These are phyloP conservation scores for Candida quercuum DNA, from an alignment of 805 yeast species.

Conservation along the genomic window DNA sequence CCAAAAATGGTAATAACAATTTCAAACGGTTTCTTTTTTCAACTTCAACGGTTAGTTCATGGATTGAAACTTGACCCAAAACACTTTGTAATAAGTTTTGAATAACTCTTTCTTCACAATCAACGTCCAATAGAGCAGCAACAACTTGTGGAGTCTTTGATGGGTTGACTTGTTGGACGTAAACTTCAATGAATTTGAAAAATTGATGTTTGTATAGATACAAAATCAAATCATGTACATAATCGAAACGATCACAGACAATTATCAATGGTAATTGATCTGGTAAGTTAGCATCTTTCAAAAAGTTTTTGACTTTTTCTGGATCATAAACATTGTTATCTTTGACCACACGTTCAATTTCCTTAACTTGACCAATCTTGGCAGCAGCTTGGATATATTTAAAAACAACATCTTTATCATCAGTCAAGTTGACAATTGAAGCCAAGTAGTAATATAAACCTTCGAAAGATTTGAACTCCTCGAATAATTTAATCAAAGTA, in stretches of 20 bases:
- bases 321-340: constrained; percentile 94
- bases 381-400: constrained; percentile 96
- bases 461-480: constrained; percentile 86
- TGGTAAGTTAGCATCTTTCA: constrained; percentile 88
- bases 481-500: constrained; percentile 83
- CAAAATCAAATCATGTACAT: constrained; percentile 88
- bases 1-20: constrained; percentile 87
- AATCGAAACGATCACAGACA: constrained; percentile 89
- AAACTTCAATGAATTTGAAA: constrained; percentile 95
- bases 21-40: constrained; percentile 95
- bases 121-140: constrained; percentile 95
- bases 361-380: constrained; percentile 81
- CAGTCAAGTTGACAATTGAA: constrained; percentile 87
- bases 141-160: constrained; percentile 93
- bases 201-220: constrained; percentile 93
- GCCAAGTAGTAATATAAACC: constrained; percentile 93
- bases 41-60: constrained; percentile 85
- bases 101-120: constrained; percentile 88
- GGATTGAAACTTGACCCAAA: constrained; percentile 90
- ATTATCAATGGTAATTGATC: constrained; percentile 96
- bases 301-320: constrained; percentile 94
- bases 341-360: constrained; percentile 92
- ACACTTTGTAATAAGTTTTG: constrained; percentile 78
- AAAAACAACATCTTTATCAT: constrained; percentile 91
- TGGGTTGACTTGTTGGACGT: constrained; percentile 97